A percentile compares a stretch with the other conserved stretches of the same genome.
phyloP scores from a whole-genome alignment of 2,329 filamentous ascomycete species.

The Cladosporium sp. region DNA sequence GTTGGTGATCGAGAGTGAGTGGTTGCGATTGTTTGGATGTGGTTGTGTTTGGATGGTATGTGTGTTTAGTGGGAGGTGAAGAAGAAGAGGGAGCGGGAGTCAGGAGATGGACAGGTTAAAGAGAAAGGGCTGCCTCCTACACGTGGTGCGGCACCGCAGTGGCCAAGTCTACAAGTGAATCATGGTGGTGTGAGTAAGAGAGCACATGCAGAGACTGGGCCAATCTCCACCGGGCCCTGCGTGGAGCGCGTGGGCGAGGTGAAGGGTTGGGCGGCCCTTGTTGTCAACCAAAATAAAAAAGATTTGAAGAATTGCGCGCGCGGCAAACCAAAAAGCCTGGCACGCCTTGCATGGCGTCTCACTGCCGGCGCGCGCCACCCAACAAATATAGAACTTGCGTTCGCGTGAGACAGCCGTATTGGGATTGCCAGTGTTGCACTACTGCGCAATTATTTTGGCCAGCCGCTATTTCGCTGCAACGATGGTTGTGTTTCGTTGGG shows the following conservation, averaged over 20 bases:
- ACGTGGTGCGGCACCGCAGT: not conserved
- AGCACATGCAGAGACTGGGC: slow-evolving; percentile 3
- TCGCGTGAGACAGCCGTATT: not conserved
- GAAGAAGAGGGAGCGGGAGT: not conserved
- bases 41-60: not conserved
- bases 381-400: not conserved
- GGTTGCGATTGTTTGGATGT: not conserved
- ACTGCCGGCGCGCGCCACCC: slow-evolving; percentile 3
- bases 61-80: not conserved
- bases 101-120: slow-evolving; percentile 3
- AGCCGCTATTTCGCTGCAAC: not conserved
- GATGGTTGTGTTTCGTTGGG: not conserved
- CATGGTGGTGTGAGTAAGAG: slow-evolving; percentile 14
- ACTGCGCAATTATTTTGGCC: not conserved
- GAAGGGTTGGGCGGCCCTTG: slow-evolving; percentile 5
- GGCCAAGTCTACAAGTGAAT: slow-evolving; percentile 2
- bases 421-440: not conserved
- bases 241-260: not conserved
- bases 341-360: not conserved
- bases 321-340: not conserved
- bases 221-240: slow-evolving; percentile 11
- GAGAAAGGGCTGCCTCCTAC: slow-evolving; percentile 1
- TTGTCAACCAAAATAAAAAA: slow-evolving; percentile 14
- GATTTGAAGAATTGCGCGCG: not conserved
- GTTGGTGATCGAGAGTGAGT: not conserved